These are phyloP conservation scores for Fusarium oligoseptatum DNA, from an alignment of 2,329 filamentous ascomycete genomes.

Conservation along the genomic window DNA sequence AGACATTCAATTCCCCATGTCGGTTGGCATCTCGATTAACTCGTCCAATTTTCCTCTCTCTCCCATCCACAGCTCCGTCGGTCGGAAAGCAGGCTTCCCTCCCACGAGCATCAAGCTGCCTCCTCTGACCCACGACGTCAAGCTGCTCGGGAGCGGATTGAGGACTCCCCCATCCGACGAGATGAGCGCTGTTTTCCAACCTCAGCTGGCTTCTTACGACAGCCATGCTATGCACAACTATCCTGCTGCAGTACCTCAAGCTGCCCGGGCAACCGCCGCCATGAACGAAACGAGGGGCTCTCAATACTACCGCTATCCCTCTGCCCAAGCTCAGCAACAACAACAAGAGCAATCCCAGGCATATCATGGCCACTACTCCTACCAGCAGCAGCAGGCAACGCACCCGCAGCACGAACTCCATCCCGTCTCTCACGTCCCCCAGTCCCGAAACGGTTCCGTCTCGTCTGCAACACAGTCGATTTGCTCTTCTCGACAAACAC, in stretches of 20 bases:
- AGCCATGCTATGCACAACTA: constrained; percentile 60
- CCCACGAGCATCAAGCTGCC: constrained; percentile 33
- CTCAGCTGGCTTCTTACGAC: constrained; percentile 62
- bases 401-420: constrained; percentile 26
- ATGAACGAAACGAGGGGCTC: constrained; percentile 52
- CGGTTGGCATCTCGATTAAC: constrained; percentile 43
- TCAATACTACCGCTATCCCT: constrained; percentile 50
- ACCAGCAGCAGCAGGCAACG: constrained; percentile 30
- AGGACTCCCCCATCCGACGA: constrained; percentile 65
- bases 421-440: constrained; percentile 25
- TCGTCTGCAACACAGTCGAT: constrained; percentile 31
- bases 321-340: constrained; percentile 40
- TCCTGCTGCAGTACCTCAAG: constrained; percentile 51
- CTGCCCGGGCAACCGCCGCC: constrained; percentile 48
- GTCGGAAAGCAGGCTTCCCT: constrained; percentile 34
- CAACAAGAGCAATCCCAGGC: constrained; percentile 24
- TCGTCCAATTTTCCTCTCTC: constrained; percentile 41
- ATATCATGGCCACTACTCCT: constrained; percentile 23
- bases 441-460: constrained; percentile 34
- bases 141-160: constrained; percentile 55
- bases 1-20: constrained; percentile 44
- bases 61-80: constrained; percentile 36
- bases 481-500: constrained; percentile 48
- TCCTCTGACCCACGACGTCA: constrained; percentile 34
- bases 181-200: constrained; percentile 67